Evolutionary conservation across 768 basidiomycete genomes (phyloP), one percentile per base, ranked within the genome.

Genomic region (Boletus rex-veris): DNA sequence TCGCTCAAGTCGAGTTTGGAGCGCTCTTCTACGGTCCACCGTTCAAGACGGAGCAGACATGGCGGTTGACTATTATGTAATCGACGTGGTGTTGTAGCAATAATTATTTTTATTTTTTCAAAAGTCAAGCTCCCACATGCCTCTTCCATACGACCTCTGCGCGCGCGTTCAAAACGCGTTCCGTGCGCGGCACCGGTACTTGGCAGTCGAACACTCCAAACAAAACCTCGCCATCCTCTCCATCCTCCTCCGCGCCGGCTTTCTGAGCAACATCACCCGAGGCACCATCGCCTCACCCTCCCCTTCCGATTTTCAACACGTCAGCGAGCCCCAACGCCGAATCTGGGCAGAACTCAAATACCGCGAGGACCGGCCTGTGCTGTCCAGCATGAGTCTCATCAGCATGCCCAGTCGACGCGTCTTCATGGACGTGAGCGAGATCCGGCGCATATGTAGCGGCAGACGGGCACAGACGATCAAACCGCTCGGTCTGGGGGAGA

Each of bases 271-370:
- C 65, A 62, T 98, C 54, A 88, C 91, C 3, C 85, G 92, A 28
- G 93, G 93, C 4, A 89, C 90, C 31, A 71, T 81, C 54, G 71
- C 77, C 7, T 73, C 75, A 0, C 84, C 93, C 2, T 80, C 80
- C 16, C 93, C 94, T 0, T 57, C 64, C 5, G 76, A 75, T 12
- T 98, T 94, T 68, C 63, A 75, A 52, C 58, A 64, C 2, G 85
- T 79, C 11, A 74, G 77, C 56, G 82, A 86, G 30, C 78, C 84
- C 1, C 79, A 92, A 52, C 80, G 80, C 31, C 83, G 93, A 36
- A 90, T 98, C 71, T 97, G 96, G 93, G 91, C 91, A 2, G 84
- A 86, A 47, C 83, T 98, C 59, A 99, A 99, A 74, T 95, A 96
- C 74, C 82, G 96, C 46, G 85, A 92, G 61, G 91, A 97, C 69